Conservation (phyloP, 108 stramenopile species). For the Skeletonema grethae region DNA sequence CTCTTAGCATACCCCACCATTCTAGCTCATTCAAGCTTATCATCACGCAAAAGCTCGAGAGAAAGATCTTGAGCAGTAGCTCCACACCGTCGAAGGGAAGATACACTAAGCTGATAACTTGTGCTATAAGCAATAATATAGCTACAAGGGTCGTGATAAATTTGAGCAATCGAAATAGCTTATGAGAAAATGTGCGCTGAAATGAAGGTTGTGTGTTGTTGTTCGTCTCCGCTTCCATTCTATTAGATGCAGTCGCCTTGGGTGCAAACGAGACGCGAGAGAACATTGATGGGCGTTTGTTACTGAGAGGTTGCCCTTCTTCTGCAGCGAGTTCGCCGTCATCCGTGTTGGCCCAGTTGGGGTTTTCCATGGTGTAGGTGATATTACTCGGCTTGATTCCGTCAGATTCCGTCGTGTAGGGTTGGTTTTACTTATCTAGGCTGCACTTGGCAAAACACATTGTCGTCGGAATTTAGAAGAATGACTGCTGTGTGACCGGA, state of each 20-base stretch:
- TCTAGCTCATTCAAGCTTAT: conserved; percentile 12
- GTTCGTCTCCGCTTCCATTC: neutral
- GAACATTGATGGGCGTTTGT: neutral
- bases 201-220: conserved; percentile 1
- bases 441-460: too few species aligned
- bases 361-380: neutral
- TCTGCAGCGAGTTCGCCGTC: neutral
- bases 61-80: conserved; percentile 9
- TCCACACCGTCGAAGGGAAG: conserved; percentile 16
- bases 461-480: too few species aligned
- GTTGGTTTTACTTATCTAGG: too few species aligned
- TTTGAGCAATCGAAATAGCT: neutral
- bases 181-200: conserved; percentile 2
- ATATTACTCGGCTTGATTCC: too few species aligned
- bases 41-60: conserved; percentile 11
- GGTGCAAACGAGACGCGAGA: neutral
- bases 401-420: too few species aligned
- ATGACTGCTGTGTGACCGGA: too few species aligned
- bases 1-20: conserved; percentile 4
- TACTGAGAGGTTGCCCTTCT: neutral
- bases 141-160: neutral
- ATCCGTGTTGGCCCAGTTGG: neutral
- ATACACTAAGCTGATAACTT: conserved; percentile 18
- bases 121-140: conserved; percentile 12
- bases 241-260: neutral